These are phyloP conservation scores for Chimonanthus salicifolius DNA, from an alignment of 164 flowering plant genomes.

Conservation along the genomic window DNA sequence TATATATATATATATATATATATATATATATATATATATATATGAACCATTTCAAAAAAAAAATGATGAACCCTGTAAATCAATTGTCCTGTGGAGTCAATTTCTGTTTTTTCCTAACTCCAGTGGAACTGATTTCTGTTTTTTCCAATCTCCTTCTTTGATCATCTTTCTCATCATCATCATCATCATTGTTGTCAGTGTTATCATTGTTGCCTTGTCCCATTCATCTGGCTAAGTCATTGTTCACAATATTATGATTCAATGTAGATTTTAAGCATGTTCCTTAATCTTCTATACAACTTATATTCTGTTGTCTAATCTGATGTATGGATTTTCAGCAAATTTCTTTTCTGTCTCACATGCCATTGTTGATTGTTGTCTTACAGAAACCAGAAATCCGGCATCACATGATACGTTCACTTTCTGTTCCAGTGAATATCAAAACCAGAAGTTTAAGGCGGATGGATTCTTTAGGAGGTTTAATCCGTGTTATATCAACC, in stretches of 20 bases:
- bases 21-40: too few relatives aligned
- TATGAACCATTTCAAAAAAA: too few relatives aligned
- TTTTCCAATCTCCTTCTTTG: too few relatives aligned
- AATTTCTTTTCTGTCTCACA: not conserved
- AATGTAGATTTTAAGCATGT: not conserved
- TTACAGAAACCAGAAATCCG: conserved; percentile 41
- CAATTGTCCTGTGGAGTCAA: too few relatives aligned
- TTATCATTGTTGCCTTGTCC: not conserved
- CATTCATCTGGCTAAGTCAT: not conserved
- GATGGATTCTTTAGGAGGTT: conserved; percentile 47
- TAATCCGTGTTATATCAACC: conserved; percentile 59
- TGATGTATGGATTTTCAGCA: not conserved
- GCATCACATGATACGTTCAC: conserved; percentile 51
- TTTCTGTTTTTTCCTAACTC: too few relatives aligned
- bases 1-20: too few relatives aligned
- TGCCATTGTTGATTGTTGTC: conserved; percentile 9
- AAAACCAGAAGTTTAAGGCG: conserved; percentile 49
- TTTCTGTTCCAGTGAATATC: conserved; percentile 67
- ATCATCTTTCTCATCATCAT: not conserved
- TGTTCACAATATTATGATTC: not conserved
- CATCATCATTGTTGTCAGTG: not conserved
- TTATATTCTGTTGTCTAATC: not conserved
- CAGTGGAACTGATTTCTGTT: not conserved
- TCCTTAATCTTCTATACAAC: not conserved
- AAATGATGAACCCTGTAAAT: too few relatives aligned